These are phyloP conservation scores for Pseudogymnoascus sp. DNA, from an alignment of 2,329 filamentous ascomycete species.

Conservation along the genomic window DNA sequence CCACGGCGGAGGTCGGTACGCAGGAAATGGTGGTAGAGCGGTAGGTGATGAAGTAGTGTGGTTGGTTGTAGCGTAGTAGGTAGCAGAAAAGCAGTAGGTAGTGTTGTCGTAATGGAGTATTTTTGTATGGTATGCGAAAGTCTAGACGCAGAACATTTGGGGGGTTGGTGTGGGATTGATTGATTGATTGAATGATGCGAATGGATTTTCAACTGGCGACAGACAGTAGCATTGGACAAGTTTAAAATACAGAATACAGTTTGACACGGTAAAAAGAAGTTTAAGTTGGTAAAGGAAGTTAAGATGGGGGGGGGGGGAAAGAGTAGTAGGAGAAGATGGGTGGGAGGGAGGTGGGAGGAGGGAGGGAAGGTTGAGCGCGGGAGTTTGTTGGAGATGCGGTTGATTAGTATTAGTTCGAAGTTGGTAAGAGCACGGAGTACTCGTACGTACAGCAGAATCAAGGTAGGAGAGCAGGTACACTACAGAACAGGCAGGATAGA, in stretches of 20 bases:
- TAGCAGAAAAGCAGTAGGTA: too few species aligned
- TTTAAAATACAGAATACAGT: neutral
- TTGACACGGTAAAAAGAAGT: neutral
- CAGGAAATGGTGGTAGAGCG: neutral
- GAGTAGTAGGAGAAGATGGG: neutral
- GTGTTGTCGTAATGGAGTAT: neutral
- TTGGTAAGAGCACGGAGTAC: neutral
- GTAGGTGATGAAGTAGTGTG: neutral
- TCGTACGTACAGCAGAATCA: neutral
- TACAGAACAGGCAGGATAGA: too few species aligned
- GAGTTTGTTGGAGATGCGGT: neutral
- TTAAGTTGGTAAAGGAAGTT: neutral
- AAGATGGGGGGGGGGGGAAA: neutral
- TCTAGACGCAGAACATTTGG: neutral
- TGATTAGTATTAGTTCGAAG: neutral
- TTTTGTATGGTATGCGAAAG: neutral
- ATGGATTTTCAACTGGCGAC: neutral
- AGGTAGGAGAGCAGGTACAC: neutral
- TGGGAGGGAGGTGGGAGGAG: neutral
- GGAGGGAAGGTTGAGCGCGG: neutral
- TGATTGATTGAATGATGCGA: neutral
- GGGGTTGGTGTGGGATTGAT: neutral
- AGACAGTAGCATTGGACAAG: neutral
- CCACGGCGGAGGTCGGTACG: neutral
- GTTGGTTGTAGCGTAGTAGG: neutral